phyloP scores from a whole-genome alignment of 1,284 basidiomycete species.

The Apiotrichum laibachii region DNA sequence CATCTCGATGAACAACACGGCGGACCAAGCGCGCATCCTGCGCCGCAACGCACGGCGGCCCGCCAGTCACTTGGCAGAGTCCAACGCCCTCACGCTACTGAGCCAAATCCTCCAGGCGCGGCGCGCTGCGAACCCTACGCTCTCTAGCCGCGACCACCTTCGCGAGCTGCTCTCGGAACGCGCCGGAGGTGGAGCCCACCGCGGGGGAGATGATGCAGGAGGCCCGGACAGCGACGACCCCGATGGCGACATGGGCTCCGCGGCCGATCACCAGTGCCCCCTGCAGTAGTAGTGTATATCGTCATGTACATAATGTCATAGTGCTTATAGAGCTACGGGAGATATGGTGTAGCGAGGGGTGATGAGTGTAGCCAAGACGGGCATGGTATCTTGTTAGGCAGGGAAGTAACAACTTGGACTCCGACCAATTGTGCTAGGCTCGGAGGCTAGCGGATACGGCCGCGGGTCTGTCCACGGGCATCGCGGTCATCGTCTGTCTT shows the following conservation, averaged over 20 bases:
- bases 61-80: neutral
- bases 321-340: too few relatives aligned
- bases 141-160: neutral
- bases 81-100: slow-evolving; percentile 12
- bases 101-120: slow-evolving; percentile 3
- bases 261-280: too few relatives aligned
- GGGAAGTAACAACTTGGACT: neutral
- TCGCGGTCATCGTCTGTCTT: slow-evolving; percentile 28
- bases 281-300: slow-evolving; percentile 1
- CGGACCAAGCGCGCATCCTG: slow-evolving; percentile 11
- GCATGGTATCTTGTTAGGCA: neutral
- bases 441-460: slow-evolving; percentile 16
- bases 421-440: neutral
- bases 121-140: neutral
- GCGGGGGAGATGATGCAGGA: too few relatives aligned
- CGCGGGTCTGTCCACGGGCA: slow-evolving; percentile 18
- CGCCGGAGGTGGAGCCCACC: neutral
- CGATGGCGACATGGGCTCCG: neutral
- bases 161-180: neutral
- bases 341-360: neutral
- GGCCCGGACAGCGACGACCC: neutral
- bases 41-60: slow-evolving; percentile 8
- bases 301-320: slow-evolving; percentile 1
- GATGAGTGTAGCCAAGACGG: neutral
- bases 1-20: slow-evolving; percentile 6